Base-by-base conservation (phyloP, 2,329 filamentous ascomycete species). In the Cordyceps tenuipes region DNA sequence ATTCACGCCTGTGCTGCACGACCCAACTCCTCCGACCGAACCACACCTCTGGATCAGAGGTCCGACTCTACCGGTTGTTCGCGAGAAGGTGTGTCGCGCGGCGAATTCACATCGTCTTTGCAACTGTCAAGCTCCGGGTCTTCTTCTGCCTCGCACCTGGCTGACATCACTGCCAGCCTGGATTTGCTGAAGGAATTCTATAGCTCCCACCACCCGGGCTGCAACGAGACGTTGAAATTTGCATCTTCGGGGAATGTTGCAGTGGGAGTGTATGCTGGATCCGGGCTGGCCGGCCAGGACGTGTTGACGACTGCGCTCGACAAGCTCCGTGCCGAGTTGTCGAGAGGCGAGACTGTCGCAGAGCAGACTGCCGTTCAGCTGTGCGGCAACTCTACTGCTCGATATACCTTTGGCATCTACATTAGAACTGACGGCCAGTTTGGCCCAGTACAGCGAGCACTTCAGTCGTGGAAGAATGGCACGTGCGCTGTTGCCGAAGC, bases 201-300 rank as follows among this genome's bases (percentile, higher is more conserved):
- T 34, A 26, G 34, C 51, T 43, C 51, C 19, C 23, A 39, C 19
- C 34, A 53, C n/a, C 10, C 51, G 7, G 19, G 19, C 0, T 53
- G 51, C 3, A 64, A 66, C 34, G 50, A 56, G 21, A 62, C 69
- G 8, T 67, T 72, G 31, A 59, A 74, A 23, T 74, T 68, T 63
- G 69, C 64, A 7, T 68, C 66, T 61, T 68, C 65, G 51, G 68
- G 65, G 3, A 64, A 66, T 46, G 67, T 67, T 43, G 67, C 67
- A 13, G 59, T 72, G 23, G 72, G 73, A 50, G 41, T 75, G 48
- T 75, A 75, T 59, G 68, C 75, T n/a, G 72, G 73, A 62, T 66
- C 65, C 49, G 67, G 62, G 57, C 62, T 72, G 49, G 66, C 66
- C 55, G 66, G 63, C 34, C 51, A 53, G 34, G 51, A 34, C 21